Evolutionary conservation across 257 asterid genomes (phyloP).

Genomic region (Eustoma russellianum): DNA sequence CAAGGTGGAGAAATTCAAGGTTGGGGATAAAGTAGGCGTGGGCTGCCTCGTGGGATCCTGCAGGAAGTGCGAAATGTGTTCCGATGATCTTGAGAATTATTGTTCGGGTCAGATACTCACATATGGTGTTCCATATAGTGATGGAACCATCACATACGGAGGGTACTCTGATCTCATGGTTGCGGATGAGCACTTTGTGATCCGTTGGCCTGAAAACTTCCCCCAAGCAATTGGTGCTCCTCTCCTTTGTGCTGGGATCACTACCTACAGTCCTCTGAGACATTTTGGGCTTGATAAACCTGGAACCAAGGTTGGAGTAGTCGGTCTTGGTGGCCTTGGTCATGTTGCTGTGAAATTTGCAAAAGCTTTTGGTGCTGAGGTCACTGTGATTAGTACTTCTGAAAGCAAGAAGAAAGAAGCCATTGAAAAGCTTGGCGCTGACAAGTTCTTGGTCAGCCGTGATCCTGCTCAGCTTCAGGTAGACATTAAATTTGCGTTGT

Average conservation of each 20-base stretch:
- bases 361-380: constrained; percentile 33
- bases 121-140: not conserved
- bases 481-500: not conserved
- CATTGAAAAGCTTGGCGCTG: constrained; percentile 31
- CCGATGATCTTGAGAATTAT: constrained; percentile 16
- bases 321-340: constrained; percentile 51
- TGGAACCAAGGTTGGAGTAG: constrained; percentile 32
- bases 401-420: constrained; percentile 36
- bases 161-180: constrained; percentile 43
- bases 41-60: constrained; percentile 17
- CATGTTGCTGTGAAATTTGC: constrained; percentile 44
- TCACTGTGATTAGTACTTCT: constrained; percentile 43
- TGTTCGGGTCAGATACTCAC: constrained; percentile 3
- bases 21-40: constrained; percentile 21
- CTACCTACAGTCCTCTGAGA: constrained; percentile 35
- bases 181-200: constrained; percentile 28
- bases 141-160: constrained; percentile 19
- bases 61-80: constrained; percentile 11
- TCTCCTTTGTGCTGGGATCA: constrained; percentile 44
- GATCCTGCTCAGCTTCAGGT: constrained; percentile 35
- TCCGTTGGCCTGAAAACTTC: constrained; percentile 40
- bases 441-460: constrained; percentile 29
- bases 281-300: constrained; percentile 39
- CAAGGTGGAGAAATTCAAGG: constrained; percentile 35
- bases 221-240: constrained; percentile 42